phyloP scores from a whole-genome alignment of 768 basidiomycete genomes.

The Megacollybia marginata region DNA sequence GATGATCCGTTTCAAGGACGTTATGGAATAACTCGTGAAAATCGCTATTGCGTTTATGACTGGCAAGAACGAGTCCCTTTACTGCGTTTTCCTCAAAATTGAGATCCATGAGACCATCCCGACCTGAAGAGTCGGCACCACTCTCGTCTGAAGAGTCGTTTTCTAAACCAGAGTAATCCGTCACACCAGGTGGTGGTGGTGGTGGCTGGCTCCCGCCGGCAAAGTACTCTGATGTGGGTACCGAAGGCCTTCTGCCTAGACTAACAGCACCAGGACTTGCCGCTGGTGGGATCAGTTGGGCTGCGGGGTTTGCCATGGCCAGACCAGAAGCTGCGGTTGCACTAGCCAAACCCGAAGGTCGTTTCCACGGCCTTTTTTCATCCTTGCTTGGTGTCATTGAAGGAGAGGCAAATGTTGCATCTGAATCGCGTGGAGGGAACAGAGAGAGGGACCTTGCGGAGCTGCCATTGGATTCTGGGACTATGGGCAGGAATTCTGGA shows the following conservation, averaged over 20 bases:
- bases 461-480: too few species aligned
- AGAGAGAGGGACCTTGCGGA: neutral
- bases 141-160: conserved; percentile 18
- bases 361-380: conserved; percentile 26
- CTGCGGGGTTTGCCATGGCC: conserved; percentile 52
- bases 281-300: conserved; percentile 12
- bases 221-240: conserved; percentile 14
- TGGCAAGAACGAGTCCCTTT: conserved; percentile 95
- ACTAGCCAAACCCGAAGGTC: conserved; percentile 54
- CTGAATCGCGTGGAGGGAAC: neutral
- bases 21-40: conserved; percentile 93
- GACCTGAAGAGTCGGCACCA: conserved; percentile 11
- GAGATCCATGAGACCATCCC: conserved; percentile 32
- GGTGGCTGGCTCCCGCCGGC: too few species aligned
- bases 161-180: conserved; percentile 31
- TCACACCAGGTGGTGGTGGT: too few species aligned
- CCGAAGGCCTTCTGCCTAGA: neutral
- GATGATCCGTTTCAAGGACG: conserved; percentile 92
- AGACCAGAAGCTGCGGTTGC: conserved; percentile 62
- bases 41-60: conserved; percentile 88
- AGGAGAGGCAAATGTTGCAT: neutral
- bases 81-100: conserved; percentile 80
- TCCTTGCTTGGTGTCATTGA: neutral
- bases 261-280: conserved; percentile 6
- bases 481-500: neutral